Percentiles rank a stretch among this genome's conserved stretches.
These are phyloP conservation scores for Phytophthora brassicae DNA, from an alignment of 352 stramenopile species.

Conservation along the genomic window DNA sequence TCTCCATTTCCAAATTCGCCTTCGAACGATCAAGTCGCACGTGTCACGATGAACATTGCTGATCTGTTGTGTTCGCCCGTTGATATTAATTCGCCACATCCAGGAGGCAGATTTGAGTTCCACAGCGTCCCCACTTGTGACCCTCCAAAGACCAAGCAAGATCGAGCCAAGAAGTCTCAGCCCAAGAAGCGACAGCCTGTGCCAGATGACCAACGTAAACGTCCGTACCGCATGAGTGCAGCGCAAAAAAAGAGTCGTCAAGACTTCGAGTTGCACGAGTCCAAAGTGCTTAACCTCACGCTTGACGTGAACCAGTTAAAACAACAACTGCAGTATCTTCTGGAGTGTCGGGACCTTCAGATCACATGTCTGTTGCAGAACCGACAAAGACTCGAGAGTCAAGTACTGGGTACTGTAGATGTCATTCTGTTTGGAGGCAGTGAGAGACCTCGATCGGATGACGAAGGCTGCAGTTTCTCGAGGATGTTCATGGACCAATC, in stretches of 20 bases:
- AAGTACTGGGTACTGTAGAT: constrained; percentile 21
- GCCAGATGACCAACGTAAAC: constrained; percentile 20
- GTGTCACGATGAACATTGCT: constrained; percentile 5
- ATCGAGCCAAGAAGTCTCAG: not conserved
- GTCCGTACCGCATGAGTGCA: constrained; percentile 20
- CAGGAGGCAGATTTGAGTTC: not conserved
- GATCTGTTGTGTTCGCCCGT: constrained; percentile 11
- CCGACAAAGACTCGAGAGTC: constrained; percentile 19
- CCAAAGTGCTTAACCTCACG: constrained; percentile 25
- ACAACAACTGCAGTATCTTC: constrained; percentile 32
- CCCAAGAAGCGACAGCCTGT: constrained; percentile 1
- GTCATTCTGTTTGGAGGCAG: constrained; percentile 26
- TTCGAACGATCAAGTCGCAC: not conserved
- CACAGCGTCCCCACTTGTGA: not conserved
- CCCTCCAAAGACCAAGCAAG: not conserved
- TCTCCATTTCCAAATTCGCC: not conserved
- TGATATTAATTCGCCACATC: not conserved
- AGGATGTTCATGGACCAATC: constrained; percentile 33
- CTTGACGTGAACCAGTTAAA: constrained; percentile 32
- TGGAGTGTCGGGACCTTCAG: constrained; percentile 27
- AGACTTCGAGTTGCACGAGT: constrained; percentile 9
- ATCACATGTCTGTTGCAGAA: constrained; percentile 22
- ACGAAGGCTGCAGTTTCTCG: constrained; percentile 34
- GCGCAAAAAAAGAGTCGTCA: constrained; percentile 1
- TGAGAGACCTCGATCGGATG: constrained; percentile 10